These are phyloP conservation scores for Collybia mongolica DNA, from an alignment of 768 basidiomycete genomes.

Conservation along the genomic window DNA sequence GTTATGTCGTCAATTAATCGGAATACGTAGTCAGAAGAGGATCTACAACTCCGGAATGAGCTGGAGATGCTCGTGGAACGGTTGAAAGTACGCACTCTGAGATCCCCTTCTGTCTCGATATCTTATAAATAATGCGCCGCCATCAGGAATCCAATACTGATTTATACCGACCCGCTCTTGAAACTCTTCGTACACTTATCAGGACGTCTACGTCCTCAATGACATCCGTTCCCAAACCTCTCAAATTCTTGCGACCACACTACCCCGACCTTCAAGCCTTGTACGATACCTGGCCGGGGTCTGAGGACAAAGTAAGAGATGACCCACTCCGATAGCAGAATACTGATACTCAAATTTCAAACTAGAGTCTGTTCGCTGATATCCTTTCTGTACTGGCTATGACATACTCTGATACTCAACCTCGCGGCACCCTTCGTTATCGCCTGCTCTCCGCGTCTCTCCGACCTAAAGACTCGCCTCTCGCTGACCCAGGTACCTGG, in stretches of 20 bases:
- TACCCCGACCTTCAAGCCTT: conserved; percentile 84
- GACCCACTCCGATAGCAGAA: neutral
- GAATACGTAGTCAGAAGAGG: conserved; percentile 81
- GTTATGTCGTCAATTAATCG: too few species aligned
- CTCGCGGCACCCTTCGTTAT: conserved; percentile 92
- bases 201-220: conserved; percentile 97
- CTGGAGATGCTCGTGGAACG: conserved; percentile 97
- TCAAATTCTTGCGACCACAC: conserved; percentile 95
- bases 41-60: conserved; percentile 88
- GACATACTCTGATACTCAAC: conserved; percentile 98
- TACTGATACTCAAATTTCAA: conserved; percentile 4
- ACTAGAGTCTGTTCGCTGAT: conserved; percentile 89
- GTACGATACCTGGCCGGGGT: conserved; percentile 78
- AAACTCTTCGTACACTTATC: conserved; percentile 91
- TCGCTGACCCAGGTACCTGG: conserved; percentile 93
- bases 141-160: conserved; percentile 82
- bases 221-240: conserved; percentile 98
- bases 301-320: conserved; percentile 67
- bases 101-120: too few species aligned
- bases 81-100: conserved; percentile 61
- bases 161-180: conserved; percentile 87
- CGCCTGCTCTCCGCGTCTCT: conserved; percentile 79
- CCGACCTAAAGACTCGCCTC: conserved; percentile 60
- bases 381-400: conserved; percentile 98
- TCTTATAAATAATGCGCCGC: too few species aligned